Evolutionary conservation across 1,139 yeast genomes (phyloP).

Genomic region (Trichomonascaceae sp.): DNA sequence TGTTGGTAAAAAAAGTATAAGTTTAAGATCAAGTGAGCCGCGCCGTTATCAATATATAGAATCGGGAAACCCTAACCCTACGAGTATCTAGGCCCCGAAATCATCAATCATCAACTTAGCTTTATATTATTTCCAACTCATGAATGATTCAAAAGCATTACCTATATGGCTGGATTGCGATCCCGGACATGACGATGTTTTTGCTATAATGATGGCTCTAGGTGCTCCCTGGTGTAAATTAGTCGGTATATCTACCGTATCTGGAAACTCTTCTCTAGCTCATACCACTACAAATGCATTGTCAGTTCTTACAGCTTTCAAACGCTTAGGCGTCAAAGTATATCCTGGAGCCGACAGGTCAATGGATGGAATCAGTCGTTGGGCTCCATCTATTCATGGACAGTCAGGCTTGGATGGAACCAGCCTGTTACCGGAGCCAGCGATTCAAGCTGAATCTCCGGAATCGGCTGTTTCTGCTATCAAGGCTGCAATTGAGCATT

Average conservation of each 20-base stretch:
- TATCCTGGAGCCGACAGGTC: conserved; percentile 62
- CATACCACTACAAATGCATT: conserved; percentile 68
- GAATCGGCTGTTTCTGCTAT: conserved; percentile 53
- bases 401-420: conserved; percentile 71
- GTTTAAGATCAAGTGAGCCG: background rate
- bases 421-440: conserved; percentile 47
- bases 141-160: conserved; percentile 23
- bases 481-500: conserved; percentile 40
- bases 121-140: no score
- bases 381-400: conserved; percentile 70
- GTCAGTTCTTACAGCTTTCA: conserved; percentile 56
- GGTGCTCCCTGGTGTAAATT: conserved; percentile 55
- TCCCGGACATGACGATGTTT: conserved; percentile 87
- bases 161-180: conserved; percentile 92
- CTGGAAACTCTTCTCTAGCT: conserved; percentile 67
- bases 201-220: conserved; percentile 62
- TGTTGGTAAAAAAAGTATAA: background rate
- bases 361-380: conserved; percentile 41
- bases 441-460: conserved; percentile 33
- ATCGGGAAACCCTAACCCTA: background rate
- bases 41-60: background rate
- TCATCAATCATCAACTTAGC: background rate
- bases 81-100: no score
- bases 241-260: conserved; percentile 73
- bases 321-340: conserved; percentile 47